Evolutionary conservation across 331 rosid genomes (phyloP).

Genomic region (Acacia pycnantha): DNA sequence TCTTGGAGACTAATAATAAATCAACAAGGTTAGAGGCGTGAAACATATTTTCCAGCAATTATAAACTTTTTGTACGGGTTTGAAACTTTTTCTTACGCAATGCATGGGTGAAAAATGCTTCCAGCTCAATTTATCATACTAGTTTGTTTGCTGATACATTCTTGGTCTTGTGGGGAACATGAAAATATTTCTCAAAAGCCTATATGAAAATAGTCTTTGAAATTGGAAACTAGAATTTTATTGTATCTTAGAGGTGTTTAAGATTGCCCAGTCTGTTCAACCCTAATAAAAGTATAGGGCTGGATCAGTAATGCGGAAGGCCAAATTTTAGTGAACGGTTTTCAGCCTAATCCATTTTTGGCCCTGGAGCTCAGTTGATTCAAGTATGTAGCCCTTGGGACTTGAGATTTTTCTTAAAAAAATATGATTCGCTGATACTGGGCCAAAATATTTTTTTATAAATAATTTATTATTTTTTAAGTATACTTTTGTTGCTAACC

Average conservation of each 20-base stretch:
- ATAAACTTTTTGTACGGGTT: neutral
- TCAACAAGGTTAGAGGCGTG: constrained; percentile 11
- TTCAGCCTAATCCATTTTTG: neutral
- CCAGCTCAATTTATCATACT: neutral
- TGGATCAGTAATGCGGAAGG: neutral
- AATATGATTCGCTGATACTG: neutral
- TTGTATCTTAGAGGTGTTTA: neutral
- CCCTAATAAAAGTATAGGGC: neutral
- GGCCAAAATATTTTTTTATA: neutral
- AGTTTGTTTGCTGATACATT: neutral
- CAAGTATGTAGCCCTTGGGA: neutral
- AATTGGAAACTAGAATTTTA: neutral
- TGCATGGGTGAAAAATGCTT: neutral
- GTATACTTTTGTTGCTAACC: neutral
- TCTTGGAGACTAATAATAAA: constrained; percentile 12
- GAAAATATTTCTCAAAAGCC: neutral
- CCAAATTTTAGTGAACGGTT: neutral
- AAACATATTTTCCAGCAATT: neutral
- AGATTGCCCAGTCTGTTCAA: neutral
- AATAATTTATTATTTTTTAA: neutral
- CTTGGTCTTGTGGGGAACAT: neutral
- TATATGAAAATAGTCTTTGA: neutral
- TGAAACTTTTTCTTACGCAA: neutral
- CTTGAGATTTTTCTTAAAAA: neutral
- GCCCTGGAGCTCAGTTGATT: neutral